Evolutionary conservation across 345 rosid genomes (phyloP), one percentile per base, ranked within the genome.

Genomic region (Leavenworthia alabamica): DNA sequence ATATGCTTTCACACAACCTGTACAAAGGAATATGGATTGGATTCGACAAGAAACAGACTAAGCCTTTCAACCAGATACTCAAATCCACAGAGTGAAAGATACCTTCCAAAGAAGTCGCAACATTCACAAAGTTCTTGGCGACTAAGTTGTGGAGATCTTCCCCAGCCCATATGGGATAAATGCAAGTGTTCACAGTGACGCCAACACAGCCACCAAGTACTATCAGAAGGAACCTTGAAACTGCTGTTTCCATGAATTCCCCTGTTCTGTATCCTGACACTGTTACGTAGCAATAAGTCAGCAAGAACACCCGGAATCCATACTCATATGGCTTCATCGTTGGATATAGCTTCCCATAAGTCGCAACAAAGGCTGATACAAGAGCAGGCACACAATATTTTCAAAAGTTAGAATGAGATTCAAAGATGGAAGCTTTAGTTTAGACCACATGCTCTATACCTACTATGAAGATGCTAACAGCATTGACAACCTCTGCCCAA

Each of bases 81-180:
- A 56, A 9, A 14, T 23, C 1, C 26, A 40, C 23, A 28, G 39
- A 62, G 26, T 24, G 36, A 35, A 26, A 44, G 2, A 2, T 71
- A 85, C 96, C 98, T 91, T 88, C 96, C 75, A 91, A 62, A 32
- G 98, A 88, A 74, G 60, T 79, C 8, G 98, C 94, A 23, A 88
- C 94, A 35, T 78, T 82, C 69, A 24, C 76, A 75, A 91, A 91
- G 73, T 86, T 86, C 74, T 86, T 86, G 29, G 70, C 91, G 46
- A 88, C 94, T 75, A 86, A 78, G 61, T 60, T 73, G 59, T 91
- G 98, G 66, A 91, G 79, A 77, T 85, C 96, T 73, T 91, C 98
- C 8, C 98, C 96, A 27, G 96, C 91, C 98, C 96, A 91, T 53
- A 91, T 88, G 6, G 96, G 98, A 72, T 79, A 91, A 58, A 91